A percentile compares a stretch with the other conserved stretches of the same genome.
Conservation (phyloP, 805 yeast genomes). For the Schwanniomyces pseudopolymorphus region DNA sequence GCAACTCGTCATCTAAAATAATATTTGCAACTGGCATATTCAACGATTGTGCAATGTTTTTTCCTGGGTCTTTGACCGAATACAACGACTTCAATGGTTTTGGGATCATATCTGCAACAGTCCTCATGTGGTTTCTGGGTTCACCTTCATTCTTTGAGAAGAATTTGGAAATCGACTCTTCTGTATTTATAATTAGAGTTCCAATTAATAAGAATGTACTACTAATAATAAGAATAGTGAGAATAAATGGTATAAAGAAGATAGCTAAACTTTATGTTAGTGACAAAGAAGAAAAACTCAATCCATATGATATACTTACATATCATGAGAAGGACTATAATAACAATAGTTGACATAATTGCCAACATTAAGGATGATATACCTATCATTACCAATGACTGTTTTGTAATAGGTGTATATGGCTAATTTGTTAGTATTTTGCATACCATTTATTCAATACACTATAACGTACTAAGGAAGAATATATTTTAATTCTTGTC, state of each 20-base stretch:
- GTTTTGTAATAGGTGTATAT: neutral
- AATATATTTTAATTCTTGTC: neutral
- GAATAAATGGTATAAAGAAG: constrained; percentile 8
- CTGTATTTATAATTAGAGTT: constrained; percentile 4
- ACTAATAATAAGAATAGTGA: constrained; percentile 7
- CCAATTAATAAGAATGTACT: constrained; percentile 7
- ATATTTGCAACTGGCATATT: constrained; percentile 4
- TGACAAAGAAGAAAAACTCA: neutral
- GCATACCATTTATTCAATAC: neutral
- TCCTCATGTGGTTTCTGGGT: neutral
- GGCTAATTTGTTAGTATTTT: neutral
- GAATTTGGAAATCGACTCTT: neutral
- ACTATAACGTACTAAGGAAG: neutral
- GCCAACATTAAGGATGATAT: constrained; percentile 12
- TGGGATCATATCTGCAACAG: constrained; percentile 3
- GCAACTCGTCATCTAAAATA: neutral
- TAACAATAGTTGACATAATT: constrained; percentile 7
- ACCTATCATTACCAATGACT: constrained; percentile 11
- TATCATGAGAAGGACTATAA: constrained; percentile 8
- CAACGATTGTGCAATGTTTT: neutral
- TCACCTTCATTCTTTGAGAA: neutral
- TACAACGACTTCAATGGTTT: constrained; percentile 1
- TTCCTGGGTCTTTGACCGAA: neutral
- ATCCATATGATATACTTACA: constrained; percentile 9
- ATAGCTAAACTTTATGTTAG: constrained; percentile 7